Evolutionary conservation across 176 grass and related monocot species (phyloP).

Genomic region (Urochloa ruziziensis): DNA sequence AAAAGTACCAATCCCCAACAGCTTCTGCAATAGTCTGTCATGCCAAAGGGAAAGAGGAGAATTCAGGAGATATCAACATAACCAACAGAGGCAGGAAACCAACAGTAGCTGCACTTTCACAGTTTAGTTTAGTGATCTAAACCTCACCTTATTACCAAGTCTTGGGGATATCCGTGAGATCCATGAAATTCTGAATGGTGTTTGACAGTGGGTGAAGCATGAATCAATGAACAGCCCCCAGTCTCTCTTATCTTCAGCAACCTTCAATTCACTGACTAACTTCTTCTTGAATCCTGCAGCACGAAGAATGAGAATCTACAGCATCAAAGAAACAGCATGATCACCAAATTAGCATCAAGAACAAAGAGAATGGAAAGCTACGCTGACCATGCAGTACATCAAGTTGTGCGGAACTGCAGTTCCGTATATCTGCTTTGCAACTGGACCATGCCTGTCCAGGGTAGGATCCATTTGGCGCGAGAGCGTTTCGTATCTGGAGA

Average conservation of each 20-base stretch:
- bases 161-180: constrained; percentile 37
- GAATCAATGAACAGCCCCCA: constrained; percentile 71
- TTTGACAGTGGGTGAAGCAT: constrained; percentile 79
- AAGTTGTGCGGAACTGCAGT: constrained; percentile 50
- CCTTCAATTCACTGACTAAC: constrained; percentile 44
- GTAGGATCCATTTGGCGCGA: constrained; percentile 35
- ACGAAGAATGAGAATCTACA: background rate
- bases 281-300: constrained; percentile 41
- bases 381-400: constrained; percentile 48
- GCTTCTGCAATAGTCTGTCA: constrained; percentile 55
- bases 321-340: background rate
- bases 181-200: constrained; percentile 39
- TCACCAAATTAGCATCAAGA: background rate
- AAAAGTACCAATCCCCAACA: constrained; percentile 81
- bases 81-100: background rate
- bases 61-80: background rate
- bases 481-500: constrained; percentile 31
- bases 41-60: background rate
- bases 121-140: background rate
- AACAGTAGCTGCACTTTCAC: background rate
- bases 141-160: constrained; percentile 40
- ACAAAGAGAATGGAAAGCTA: background rate
- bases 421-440: constrained; percentile 46
- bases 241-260: constrained; percentile 22
- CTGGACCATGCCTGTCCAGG: constrained; percentile 34